Conservation (phyloP, 2,329 filamentous ascomycete genomes). For the Ophiostoma sp. region DNA sequence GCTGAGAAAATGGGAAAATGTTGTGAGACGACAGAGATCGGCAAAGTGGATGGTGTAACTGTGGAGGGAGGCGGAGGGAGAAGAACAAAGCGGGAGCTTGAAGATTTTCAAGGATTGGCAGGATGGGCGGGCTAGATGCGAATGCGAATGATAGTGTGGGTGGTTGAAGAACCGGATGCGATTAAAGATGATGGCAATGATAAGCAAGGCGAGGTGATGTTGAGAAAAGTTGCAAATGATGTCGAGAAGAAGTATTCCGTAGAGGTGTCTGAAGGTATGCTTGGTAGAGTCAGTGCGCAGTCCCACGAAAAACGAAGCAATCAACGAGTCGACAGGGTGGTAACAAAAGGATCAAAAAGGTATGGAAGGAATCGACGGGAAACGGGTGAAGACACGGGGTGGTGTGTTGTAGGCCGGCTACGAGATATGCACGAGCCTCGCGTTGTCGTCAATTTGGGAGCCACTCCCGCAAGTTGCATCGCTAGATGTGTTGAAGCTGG, state of each 20-base stretch:
- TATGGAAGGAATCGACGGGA: not conserved
- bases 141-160: not conserved
- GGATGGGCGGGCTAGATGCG: not conserved
- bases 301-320: conserved; percentile 1
- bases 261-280: conserved; percentile 1
- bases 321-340: not conserved
- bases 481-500: not conserved
- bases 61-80: not conserved
- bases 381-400: not conserved
- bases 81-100: not conserved
- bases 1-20: not conserved
- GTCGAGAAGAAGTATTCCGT: not conserved
- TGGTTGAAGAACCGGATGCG: not conserved
- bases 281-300: not conserved
- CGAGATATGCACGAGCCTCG: not conserved
- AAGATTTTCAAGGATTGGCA: not conserved
- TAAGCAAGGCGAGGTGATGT: not conserved
- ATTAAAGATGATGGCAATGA: not conserved
- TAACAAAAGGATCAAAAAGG: not conserved
- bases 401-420: not conserved
- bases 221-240: not conserved
- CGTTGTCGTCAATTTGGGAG: not conserved
- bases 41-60: conserved; percentile 16
- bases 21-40: conserved; percentile 14
- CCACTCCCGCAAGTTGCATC: not conserved